These are phyloP conservation scores for Syzygium jambos DNA, from an alignment of 345 rosid species.

Conservation along the genomic window DNA sequence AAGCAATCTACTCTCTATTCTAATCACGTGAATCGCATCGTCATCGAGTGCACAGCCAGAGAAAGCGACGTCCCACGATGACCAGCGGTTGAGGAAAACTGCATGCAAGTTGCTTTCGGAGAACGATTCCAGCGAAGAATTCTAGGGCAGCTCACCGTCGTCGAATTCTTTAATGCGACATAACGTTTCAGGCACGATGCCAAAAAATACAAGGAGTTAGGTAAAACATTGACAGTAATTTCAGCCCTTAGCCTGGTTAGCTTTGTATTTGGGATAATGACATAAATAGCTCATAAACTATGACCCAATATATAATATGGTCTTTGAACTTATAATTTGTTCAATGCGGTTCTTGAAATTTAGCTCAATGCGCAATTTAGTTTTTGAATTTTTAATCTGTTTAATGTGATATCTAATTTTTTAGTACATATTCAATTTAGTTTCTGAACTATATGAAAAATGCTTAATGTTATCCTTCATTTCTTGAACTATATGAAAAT, in stretches of 20 bases:
- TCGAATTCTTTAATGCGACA: background rate
- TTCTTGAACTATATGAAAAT: background rate
- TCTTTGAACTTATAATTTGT: no score
- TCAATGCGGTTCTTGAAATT: rapidly evolving
- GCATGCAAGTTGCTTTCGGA: background rate
- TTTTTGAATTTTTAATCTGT: background rate
- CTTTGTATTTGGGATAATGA: background rate
- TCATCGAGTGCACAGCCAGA: background rate
- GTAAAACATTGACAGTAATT: background rate
- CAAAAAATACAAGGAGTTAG: background rate
- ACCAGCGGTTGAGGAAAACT: background rate
- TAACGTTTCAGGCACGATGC: background rate
- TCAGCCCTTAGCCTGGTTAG: background rate
- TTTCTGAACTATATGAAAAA: no score
- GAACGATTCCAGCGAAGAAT: background rate
- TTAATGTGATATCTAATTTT: rapidly evolving
- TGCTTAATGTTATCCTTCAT: background rate
- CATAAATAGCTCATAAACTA: no score
- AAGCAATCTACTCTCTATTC: background rate
- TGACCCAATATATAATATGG: rapidly evolving
- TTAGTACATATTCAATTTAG: background rate
- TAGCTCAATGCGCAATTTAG: no score
- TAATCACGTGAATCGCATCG: background rate
- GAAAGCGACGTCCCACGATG: background rate
- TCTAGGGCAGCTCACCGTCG: background rate